Conservation (phyloP, 768 basidiomycete species). For the Psilocybe subaeruginosa region DNA sequence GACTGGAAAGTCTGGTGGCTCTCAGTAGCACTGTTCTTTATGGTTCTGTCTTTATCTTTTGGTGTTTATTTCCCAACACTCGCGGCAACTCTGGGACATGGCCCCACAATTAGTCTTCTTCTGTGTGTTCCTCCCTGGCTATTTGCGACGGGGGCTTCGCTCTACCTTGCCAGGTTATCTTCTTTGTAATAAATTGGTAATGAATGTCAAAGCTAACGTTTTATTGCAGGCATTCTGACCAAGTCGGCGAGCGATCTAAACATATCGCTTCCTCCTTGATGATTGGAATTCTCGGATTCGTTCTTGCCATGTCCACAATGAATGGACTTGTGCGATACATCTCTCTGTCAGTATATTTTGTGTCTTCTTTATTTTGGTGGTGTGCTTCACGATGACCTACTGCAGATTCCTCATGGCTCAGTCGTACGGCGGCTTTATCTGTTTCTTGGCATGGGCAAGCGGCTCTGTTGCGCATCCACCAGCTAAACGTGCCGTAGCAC, state of each 20-base stretch:
- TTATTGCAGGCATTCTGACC: constrained; percentile 70
- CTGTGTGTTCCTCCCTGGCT: constrained; percentile 85
- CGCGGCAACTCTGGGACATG: constrained; percentile 71
- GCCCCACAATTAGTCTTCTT: constrained; percentile 65
- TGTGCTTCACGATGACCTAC: not conserved
- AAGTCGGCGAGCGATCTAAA: constrained; percentile 71
- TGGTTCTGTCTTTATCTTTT: constrained; percentile 71
- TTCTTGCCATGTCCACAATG: constrained; percentile 74
- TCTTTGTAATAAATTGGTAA: not conserved
- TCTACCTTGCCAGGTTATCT: constrained; percentile 49
- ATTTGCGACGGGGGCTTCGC: constrained; percentile 63
- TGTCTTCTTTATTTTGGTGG: not conserved
- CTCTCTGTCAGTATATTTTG: constrained; percentile 48
- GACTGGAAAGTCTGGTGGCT: constrained; percentile 91
- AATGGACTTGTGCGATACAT: constrained; percentile 70
- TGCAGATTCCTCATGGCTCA: constrained; percentile 77
- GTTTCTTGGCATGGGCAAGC: constrained; percentile 58
- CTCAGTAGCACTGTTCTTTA: constrained; percentile 59
- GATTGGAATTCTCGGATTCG: constrained; percentile 73
- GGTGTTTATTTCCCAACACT: constrained; percentile 84
- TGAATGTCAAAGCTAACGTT: not conserved
- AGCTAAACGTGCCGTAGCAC: constrained; percentile 86
- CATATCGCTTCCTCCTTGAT: constrained; percentile 62
- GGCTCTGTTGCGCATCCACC: constrained; percentile 62
- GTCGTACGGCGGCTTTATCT: constrained; percentile 73